phyloP scores from a whole-genome alignment of 2,329 filamentous ascomycete species.

The Biscogniauxia mediterranea region DNA sequence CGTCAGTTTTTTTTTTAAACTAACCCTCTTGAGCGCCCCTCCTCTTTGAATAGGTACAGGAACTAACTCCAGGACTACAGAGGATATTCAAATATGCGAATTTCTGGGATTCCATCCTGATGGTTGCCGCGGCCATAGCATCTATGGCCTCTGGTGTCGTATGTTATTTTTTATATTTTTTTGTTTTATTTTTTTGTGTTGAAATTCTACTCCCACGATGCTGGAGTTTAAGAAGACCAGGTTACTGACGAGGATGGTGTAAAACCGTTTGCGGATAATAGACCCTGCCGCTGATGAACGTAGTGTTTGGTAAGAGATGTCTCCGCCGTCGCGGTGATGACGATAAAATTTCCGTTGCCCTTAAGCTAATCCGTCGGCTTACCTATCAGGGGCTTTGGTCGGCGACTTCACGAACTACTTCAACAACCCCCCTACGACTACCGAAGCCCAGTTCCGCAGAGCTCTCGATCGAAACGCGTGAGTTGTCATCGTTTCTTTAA shows the following conservation, averaged over 20 bases:
- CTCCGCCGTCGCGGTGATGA: background rate
- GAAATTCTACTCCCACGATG: background rate
- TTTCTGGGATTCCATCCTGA: conserved; percentile 49
- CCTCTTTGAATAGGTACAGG: background rate
- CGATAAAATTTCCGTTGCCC: conserved; percentile 2
- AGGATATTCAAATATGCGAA: conserved; percentile 54
- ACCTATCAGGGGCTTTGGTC: conserved; percentile 41
- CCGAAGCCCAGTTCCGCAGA: conserved; percentile 39
- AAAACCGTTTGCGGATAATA: conserved; percentile 10
- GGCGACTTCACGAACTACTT: conserved; percentile 48
- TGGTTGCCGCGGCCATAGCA: conserved; percentile 45
- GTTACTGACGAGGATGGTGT: conserved; percentile 3
- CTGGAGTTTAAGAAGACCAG: no score
- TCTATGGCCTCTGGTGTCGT: conserved; percentile 51
- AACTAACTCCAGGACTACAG: conserved; percentile 28
- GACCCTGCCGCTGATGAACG: conserved; percentile 59
- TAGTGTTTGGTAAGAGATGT: conserved; percentile 49
- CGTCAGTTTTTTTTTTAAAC: conserved; percentile 19
- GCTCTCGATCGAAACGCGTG: conserved; percentile 46
- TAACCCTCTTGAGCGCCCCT: background rate
- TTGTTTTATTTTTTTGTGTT: no score
- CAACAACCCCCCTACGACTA: conserved; percentile 32
- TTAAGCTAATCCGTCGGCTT: conserved; percentile 8
- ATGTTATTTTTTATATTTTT: conserved; percentile 15
- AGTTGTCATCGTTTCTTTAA: conserved; percentile 15